These are phyloP conservation scores for Pistacia integerrima DNA, from an alignment of 345 rosid species.

Conservation along the genomic window DNA sequence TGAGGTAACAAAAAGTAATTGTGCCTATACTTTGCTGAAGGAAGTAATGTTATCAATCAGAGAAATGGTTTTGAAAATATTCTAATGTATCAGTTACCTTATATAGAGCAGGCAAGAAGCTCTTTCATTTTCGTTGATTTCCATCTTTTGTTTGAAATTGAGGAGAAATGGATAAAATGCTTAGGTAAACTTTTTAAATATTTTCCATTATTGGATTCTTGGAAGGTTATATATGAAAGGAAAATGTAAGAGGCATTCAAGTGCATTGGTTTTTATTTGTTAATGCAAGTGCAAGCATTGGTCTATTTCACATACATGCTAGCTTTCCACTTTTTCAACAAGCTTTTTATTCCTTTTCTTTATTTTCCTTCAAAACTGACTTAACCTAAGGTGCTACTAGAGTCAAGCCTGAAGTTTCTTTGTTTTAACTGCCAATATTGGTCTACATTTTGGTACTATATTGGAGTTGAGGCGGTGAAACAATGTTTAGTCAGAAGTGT, in stretches of 20 bases:
- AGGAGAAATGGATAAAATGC: background rate
- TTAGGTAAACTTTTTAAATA: background rate
- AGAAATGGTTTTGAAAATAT: background rate
- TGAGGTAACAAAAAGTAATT: no score
- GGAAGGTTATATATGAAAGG: background rate
- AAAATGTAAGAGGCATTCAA: background rate
- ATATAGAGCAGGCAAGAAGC: background rate
- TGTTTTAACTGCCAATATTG: no score
- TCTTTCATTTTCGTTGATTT: background rate
- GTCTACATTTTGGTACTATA: no score
- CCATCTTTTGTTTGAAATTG: background rate
- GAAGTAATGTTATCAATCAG: background rate
- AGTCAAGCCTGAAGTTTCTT: background rate
- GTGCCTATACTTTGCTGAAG: no score
- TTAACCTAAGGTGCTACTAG: background rate
- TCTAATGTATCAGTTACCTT: background rate
- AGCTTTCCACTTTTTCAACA: background rate
- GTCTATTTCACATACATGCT: background rate
- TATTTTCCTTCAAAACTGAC: background rate
- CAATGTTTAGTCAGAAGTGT: no score
- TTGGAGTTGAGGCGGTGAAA: no score
- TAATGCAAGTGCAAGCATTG: background rate
- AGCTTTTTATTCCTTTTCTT: background rate
- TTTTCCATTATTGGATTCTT: background rate
- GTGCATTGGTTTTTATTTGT: background rate